Percentiles rank a stretch among this genome's conserved stretches.
These are phyloP conservation scores for Wickerhamomyces queroliae DNA, from an alignment of 805 yeast genomes.

Conservation along the genomic window DNA sequence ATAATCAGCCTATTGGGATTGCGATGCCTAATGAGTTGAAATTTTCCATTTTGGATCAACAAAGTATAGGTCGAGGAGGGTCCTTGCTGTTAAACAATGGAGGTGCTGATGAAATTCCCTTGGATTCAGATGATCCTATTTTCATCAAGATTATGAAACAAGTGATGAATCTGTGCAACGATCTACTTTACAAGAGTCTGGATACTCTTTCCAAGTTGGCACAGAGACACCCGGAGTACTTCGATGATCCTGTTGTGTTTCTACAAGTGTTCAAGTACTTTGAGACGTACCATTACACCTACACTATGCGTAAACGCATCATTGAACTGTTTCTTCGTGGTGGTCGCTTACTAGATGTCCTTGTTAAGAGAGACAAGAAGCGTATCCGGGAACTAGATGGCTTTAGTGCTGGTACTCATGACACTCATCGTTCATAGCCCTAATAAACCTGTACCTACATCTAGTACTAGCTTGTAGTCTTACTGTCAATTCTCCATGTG, in stretches of 20 bases:
- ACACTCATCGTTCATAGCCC: too few species aligned
- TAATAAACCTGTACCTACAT: too few species aligned
- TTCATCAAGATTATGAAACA: slow-evolving; percentile 26
- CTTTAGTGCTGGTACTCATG: background rate
- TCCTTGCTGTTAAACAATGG: too few species aligned
- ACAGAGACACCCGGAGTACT: slow-evolving; percentile 41
- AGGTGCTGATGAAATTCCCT: slow-evolving; percentile 5
- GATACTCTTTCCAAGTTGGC: slow-evolving; percentile 47
- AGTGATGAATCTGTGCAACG: slow-evolving; percentile 53
- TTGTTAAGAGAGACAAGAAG: slow-evolving; percentile 41
- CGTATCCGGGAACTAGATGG: slow-evolving; percentile 13
- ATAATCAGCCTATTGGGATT: slow-evolving; percentile 37
- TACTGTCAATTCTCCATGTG: too few species aligned
- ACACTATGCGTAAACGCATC: slow-evolving; percentile 56
- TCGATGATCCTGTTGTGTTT: slow-evolving; percentile 53
- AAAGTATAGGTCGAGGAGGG: too few species aligned
- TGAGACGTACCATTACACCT: slow-evolving; percentile 56
- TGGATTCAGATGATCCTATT: slow-evolving; percentile 21
- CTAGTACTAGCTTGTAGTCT: too few species aligned
- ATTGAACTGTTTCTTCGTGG: slow-evolving; percentile 54
- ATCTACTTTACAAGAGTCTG: slow-evolving; percentile 44
- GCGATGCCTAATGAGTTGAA: slow-evolving; percentile 31
- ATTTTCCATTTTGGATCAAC: slow-evolving; percentile 21
- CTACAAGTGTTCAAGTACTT: slow-evolving; percentile 42
- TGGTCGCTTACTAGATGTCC: slow-evolving; percentile 43